A percentile compares a stretch with the other conserved stretches of the same genome.
phyloP scores from a whole-genome alignment of 441 rosid genomes.

The Populus trichocarpa region DNA sequence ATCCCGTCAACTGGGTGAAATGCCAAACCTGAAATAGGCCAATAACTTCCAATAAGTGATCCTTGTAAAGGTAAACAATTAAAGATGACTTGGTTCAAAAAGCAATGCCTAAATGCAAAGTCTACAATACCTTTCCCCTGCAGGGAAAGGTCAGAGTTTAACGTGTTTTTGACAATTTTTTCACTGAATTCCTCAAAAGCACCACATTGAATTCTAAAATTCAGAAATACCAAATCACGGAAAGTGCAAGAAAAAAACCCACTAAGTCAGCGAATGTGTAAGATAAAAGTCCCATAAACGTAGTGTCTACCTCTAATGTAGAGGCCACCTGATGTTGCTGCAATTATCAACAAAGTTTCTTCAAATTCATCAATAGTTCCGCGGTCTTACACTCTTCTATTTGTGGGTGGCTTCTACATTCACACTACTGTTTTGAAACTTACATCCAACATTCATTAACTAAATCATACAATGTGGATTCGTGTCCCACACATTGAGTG shows the following conservation, averaged over 20 bases:
- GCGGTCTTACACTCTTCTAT: too few species aligned
- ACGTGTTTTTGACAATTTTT: not conserved
- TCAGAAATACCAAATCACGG: not conserved
- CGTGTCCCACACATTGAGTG: too few species aligned
- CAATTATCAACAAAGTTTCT: not conserved
- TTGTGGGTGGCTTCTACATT: too few species aligned
- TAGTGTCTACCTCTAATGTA: not conserved
- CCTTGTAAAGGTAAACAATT: too few species aligned
- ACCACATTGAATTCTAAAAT: not conserved
- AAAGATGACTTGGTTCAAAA: not conserved
- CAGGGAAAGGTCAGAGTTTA: not conserved
- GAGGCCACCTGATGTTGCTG: not conserved
- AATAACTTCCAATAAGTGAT: slow-evolving; percentile 4
- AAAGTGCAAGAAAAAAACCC: not conserved
- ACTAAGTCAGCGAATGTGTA: not conserved
- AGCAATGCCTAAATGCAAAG: not conserved
- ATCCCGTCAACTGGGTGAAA: slow-evolving; percentile 93
- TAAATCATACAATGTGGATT: too few species aligned
- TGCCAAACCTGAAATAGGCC: slow-evolving; percentile 66
- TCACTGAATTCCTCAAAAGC: not conserved
- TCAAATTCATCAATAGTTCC: not conserved
- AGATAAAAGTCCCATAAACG: not conserved
- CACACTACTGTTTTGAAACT: too few species aligned
- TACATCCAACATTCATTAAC: too few species aligned
- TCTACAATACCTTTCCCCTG: too few species aligned